Evolutionary conservation across 306 rosid species (phyloP).

Genomic region (Neltuma alba): DNA sequence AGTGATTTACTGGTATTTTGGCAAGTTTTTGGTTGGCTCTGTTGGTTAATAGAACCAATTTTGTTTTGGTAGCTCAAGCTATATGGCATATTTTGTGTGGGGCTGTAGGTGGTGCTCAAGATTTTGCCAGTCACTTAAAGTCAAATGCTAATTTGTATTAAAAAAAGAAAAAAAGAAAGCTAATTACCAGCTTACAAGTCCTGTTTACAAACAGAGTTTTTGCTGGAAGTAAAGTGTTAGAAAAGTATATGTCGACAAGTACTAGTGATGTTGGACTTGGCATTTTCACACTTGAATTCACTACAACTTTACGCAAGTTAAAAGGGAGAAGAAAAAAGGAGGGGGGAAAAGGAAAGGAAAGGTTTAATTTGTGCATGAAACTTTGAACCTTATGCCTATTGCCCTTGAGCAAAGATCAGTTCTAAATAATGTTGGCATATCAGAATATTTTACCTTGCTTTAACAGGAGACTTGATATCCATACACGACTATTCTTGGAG

Average conservation of each 20-base stretch:
- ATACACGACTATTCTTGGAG: slow-evolving; percentile 2
- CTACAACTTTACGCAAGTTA: background rate
- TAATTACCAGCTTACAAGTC: background rate
- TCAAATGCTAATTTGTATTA: background rate
- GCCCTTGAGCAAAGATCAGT: slow-evolving; percentile 7
- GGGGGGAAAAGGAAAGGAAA: background rate
- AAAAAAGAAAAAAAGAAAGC: too few relatives aligned
- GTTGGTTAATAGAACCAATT: background rate
- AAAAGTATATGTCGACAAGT: background rate
- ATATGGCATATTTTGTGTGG: slow-evolving; percentile 8
- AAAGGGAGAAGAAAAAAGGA: background rate
- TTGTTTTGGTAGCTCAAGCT: background rate
- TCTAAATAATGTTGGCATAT: background rate
- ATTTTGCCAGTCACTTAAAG: background rate
- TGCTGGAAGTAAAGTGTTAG: background rate
- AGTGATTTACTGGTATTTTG: background rate
- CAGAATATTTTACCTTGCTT: background rate
- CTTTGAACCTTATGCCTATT: background rate
- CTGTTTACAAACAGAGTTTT: background rate
- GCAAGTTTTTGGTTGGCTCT: background rate
- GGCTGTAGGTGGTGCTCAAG: slow-evolving; percentile 8
- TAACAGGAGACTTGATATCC: slow-evolving; percentile 22
- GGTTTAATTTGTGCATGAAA: background rate
- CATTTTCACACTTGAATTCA: background rate
- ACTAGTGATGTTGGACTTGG: background rate